Evolutionary conservation across 345 rosid species (phyloP).

Genomic region (Turnera subulata): DNA sequence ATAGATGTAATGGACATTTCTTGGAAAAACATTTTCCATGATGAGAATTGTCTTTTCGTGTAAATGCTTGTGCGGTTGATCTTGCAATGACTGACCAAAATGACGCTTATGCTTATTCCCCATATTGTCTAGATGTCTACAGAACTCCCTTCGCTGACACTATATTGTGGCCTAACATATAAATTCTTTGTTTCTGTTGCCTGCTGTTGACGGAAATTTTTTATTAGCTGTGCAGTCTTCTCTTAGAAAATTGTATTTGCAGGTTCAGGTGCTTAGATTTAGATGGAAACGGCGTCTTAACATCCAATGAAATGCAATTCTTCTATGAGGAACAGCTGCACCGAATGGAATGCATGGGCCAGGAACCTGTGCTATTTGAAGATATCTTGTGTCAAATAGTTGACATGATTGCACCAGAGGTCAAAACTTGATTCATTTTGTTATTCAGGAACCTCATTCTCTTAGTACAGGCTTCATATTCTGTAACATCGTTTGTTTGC

Average conservation of each 20-base stretch:
- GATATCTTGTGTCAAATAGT: constrained; percentile 32
- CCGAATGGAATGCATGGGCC: constrained; percentile 33
- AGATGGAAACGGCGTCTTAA: constrained; percentile 28
- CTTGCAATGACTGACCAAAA: too few species aligned
- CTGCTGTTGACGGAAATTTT: neutral
- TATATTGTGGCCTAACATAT: too few species aligned
- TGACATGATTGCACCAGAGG: constrained; percentile 32
- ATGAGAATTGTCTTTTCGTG: too few species aligned
- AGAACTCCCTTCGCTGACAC: too few species aligned
- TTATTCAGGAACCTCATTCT: neutral
- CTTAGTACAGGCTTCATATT: neutral
- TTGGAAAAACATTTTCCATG: too few species aligned
- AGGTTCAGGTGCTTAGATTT: constrained; percentile 34
- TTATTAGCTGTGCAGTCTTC: neutral
- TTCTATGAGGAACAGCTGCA: constrained; percentile 35
- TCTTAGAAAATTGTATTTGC: constrained; percentile 4
- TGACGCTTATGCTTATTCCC: too few species aligned
- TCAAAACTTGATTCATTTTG: neutral
- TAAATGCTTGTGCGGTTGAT: too few species aligned
- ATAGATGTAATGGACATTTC: too few species aligned
- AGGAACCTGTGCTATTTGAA: constrained; percentile 31
- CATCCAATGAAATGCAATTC: constrained; percentile 25
- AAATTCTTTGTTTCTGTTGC: neutral
- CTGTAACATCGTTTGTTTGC: constrained; percentile 6
- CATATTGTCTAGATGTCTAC: neutral